Conservation (phyloP, 164 flowering plant species). For the Stephania japonica region DNA sequence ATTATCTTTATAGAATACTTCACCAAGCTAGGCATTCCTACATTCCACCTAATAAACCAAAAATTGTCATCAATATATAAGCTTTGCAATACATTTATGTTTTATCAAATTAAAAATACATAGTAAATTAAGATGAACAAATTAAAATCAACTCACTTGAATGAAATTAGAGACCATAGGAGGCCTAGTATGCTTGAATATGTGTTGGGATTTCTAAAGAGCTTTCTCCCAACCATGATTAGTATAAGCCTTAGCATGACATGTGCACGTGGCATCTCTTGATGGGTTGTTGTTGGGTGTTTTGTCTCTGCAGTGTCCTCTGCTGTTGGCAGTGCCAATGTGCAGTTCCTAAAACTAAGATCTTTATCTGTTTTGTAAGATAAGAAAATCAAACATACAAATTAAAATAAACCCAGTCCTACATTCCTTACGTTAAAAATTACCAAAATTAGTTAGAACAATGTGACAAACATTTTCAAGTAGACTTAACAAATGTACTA, state of each 20-base stretch:
- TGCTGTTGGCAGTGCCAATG: slow-evolving; percentile 29
- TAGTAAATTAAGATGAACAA: background rate
- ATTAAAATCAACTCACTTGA: slow-evolving; percentile 34
- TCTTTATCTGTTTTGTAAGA: slow-evolving; percentile 33
- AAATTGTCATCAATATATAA: background rate
- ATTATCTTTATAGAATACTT: slow-evolving; percentile 64
- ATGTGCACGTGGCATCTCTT: slow-evolving; percentile 83
- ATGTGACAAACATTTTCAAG: slow-evolving; percentile 4
- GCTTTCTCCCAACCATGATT: slow-evolving; percentile 96
- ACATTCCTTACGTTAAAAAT: background rate
- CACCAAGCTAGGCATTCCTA: slow-evolving; percentile 74
- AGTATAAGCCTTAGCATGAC: slow-evolving; percentile 90
- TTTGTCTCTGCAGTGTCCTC: slow-evolving; percentile 32
- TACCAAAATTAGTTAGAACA: background rate
- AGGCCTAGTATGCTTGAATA: slow-evolving; percentile 89
- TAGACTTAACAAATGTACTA: slow-evolving; percentile 9
- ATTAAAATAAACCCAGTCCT: background rate
- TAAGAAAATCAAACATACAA: background rate
- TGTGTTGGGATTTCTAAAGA: slow-evolving; percentile 90
- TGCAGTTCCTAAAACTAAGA: slow-evolving; percentile 62
- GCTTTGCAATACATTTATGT: background rate
- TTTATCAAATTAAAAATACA: slow-evolving; percentile 3
- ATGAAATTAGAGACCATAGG: slow-evolving; percentile 82
- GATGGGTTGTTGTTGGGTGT: slow-evolving; percentile 48
- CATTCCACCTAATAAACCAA: slow-evolving; percentile 45